These are phyloP conservation scores for Malassezia dermatis DNA, from an alignment of 1,284 basidiomycete genomes.

Conservation along the genomic window DNA sequence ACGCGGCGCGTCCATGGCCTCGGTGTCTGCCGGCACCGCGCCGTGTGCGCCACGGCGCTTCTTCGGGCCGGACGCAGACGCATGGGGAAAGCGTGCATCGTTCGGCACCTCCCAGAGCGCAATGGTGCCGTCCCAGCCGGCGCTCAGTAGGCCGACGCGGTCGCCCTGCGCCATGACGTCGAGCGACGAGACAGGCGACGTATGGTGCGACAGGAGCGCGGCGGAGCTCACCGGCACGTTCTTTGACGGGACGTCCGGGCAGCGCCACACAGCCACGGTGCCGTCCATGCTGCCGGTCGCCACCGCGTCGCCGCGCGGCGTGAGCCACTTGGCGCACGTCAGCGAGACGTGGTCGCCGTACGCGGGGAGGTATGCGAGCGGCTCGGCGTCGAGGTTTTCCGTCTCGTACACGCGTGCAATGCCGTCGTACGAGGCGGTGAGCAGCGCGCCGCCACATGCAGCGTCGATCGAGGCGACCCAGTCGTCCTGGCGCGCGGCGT, in stretches of 20 bases:
- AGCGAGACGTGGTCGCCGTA: slow-evolving; percentile 52
- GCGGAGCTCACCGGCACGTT: slow-evolving; percentile 9
- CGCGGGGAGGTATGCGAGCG: slow-evolving; percentile 23
- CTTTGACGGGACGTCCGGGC: neutral
- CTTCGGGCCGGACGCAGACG: neutral
- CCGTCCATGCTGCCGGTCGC: slow-evolving; percentile 76
- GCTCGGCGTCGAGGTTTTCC: slow-evolving; percentile 17
- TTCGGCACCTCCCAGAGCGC: slow-evolving; percentile 31
- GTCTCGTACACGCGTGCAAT: slow-evolving; percentile 30
- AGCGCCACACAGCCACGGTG: slow-evolving; percentile 50
- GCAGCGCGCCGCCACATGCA: slow-evolving; percentile 55
- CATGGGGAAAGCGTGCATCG: neutral
- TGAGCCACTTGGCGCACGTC: slow-evolving; percentile 60
- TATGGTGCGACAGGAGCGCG: slow-evolving; percentile 22
- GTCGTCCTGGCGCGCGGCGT: slow-evolving; percentile 75
- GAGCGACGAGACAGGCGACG: slow-evolving; percentile 23
- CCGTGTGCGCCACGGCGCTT: slow-evolving; percentile 10
- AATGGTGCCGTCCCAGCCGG: slow-evolving; percentile 38
- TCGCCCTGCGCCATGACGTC: slow-evolving; percentile 15
- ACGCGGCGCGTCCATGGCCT: slow-evolving; percentile 1
- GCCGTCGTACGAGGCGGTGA: slow-evolving; percentile 48
- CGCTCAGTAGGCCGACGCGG: slow-evolving; percentile 20
- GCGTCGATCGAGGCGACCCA: slow-evolving; percentile 82
- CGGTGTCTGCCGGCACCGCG: slow-evolving; percentile 18
- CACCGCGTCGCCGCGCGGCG: slow-evolving; percentile 34